Evolutionary conservation across 83 land plant species (phyloP).

Genomic region (Thuja plicata): DNA sequence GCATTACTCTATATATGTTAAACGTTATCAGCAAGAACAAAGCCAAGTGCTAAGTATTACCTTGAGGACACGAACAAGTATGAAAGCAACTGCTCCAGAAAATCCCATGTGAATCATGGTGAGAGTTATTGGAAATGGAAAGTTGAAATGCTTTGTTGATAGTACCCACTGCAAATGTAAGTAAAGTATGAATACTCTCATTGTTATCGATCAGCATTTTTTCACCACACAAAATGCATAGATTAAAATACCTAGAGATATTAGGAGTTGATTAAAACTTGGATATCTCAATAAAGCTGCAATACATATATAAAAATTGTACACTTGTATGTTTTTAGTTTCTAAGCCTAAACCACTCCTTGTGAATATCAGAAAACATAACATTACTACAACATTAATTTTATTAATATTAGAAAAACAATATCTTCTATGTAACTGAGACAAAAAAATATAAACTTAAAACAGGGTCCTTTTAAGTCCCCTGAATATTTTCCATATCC

Average conservation of each 20-base stretch:
- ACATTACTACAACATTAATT: background rate
- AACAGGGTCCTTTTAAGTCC: no score
- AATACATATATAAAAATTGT: background rate
- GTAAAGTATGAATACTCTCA: slow-evolving; percentile 10
- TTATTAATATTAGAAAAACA: background rate
- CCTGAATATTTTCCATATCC: no score
- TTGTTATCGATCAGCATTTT: background rate
- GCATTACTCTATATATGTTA: background rate
- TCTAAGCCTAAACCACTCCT: background rate
- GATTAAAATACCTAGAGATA: background rate
- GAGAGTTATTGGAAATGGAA: slow-evolving; percentile 88
- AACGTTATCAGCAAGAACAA: background rate
- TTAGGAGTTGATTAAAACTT: background rate
- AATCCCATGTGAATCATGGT: slow-evolving; percentile 99
- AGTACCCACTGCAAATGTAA: slow-evolving; percentile 87
- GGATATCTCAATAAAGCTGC: background rate
- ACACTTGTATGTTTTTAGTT: background rate
- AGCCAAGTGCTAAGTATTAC: slow-evolving; percentile 25
- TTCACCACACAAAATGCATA: background rate
- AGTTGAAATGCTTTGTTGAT: slow-evolving; percentile 87
- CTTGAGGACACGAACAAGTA: slow-evolving; percentile 90
- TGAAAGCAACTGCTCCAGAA: slow-evolving; percentile 79
- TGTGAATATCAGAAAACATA: background rate
- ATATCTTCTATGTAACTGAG: background rate
- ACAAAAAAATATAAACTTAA: no score